Conservation (phyloP, 257 asterid genomes). For the Plectranthus barbatus region DNA sequence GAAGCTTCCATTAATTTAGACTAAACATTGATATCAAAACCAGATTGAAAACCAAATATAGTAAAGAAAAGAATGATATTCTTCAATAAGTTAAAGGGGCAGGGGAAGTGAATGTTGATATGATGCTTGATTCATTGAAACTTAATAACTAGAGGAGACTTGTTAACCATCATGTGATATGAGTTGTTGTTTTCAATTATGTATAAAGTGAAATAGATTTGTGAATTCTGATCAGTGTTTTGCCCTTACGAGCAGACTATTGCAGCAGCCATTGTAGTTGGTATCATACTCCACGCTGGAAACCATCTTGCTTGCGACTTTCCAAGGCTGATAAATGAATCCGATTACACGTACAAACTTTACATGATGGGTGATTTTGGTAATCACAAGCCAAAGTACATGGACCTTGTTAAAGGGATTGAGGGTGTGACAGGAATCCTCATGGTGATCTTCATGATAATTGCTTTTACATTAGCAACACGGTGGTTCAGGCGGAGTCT, state of each 20-base stretch:
- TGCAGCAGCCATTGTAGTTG: constrained; percentile 81
- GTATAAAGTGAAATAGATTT: background rate
- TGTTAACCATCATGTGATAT: background rate
- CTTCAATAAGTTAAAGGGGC: no score
- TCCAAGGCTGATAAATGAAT: constrained; percentile 59
- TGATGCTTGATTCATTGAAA: background rate
- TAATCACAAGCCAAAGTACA: constrained; percentile 38
- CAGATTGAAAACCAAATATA: no score
- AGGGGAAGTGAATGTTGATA: background rate
- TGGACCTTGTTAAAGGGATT: constrained; percentile 53
- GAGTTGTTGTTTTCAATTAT: background rate
- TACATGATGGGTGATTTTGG: constrained; percentile 52
- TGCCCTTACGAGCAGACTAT: constrained; percentile 50
- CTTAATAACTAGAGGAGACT: background rate
- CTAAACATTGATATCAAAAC: no score
- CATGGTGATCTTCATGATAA: constrained; percentile 65
- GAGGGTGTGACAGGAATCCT: constrained; percentile 84
- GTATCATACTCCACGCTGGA: constrained; percentile 90
- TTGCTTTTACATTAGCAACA: constrained; percentile 83
- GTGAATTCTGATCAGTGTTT: background rate
- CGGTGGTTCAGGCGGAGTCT: constrained; percentile 81
- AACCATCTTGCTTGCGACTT: constrained; percentile 95
- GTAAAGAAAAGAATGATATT: no score
- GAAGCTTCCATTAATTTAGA: no score
- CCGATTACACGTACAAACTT: constrained; percentile 26